These are phyloP conservation scores for Penicillium waksmanii DNA, from an alignment of 495 filamentous ascomycete genomes.

Conservation along the genomic window DNA sequence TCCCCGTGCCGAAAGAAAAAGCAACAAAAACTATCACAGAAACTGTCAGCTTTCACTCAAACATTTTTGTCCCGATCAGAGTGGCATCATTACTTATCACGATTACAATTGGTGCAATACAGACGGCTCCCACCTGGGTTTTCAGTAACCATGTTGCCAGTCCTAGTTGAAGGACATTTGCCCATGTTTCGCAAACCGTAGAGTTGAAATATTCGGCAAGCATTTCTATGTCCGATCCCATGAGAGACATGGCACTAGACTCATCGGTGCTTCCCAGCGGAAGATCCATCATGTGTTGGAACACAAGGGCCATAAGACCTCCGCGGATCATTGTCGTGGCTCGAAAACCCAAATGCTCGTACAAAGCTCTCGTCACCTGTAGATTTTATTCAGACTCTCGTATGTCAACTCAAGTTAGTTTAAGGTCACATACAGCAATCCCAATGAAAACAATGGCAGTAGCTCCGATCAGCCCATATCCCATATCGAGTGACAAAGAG, in stretches of 20 bases:
- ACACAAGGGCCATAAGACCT: slow-evolving; percentile 54
- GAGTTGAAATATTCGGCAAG: slow-evolving; percentile 42
- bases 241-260: slow-evolving; percentile 56
- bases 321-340: slow-evolving; percentile 57
- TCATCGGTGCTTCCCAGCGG: slow-evolving; percentile 40
- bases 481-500: slow-evolving; percentile 39
- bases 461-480: slow-evolving; percentile 63
- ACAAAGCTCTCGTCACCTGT: slow-evolving; percentile 44
- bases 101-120: slow-evolving; percentile 53
- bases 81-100: slow-evolving; percentile 37
- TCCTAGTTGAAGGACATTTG: slow-evolving; percentile 54
- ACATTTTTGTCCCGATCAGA: too few species aligned
- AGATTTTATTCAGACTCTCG: slow-evolving; percentile 4
- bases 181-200: slow-evolving; percentile 56
- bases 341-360: slow-evolving; percentile 55
- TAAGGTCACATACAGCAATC: slow-evolving; percentile 47
- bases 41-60: neutral
- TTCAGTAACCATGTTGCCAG: slow-evolving; percentile 59
- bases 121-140: slow-evolving; percentile 50
- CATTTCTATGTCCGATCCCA: slow-evolving; percentile 60
- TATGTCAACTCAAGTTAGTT: neutral
- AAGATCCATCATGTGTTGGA: slow-evolving; percentile 40
- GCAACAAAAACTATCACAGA: slow-evolving; percentile 4
- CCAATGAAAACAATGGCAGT: slow-evolving; percentile 57
- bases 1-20: slow-evolving; percentile 40